Percentiles rank a stretch among this genome's conserved stretches.
phyloP scores from a whole-genome alignment of 2,329 filamentous ascomycete species.

The Fusarium dimerum region DNA sequence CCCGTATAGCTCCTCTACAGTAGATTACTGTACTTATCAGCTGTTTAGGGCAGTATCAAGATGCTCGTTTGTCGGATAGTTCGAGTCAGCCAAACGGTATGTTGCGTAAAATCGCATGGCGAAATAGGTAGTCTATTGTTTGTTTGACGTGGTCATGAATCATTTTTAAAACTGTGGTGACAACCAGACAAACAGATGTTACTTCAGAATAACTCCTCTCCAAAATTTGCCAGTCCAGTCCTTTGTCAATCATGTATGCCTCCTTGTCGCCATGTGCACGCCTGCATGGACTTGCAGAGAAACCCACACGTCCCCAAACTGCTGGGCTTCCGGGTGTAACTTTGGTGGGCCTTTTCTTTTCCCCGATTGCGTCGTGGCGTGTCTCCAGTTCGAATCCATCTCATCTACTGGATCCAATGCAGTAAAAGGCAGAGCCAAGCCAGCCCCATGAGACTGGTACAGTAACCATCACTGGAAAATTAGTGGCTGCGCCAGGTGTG shows the following conservation, averaged over 20 bases:
- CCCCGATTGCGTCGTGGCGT: no score
- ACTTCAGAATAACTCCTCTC: not conserved
- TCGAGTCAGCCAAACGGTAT: not conserved
- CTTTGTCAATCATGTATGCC: conserved; percentile 3
- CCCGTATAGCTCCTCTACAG: not conserved
- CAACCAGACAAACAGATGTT: no score
- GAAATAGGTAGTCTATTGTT: not conserved
- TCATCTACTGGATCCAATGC: no score
- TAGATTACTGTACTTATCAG: not conserved
- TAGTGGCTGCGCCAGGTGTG: no score
- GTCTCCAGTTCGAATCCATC: no score
- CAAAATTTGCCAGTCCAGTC: not conserved
- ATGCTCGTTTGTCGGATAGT: not conserved
- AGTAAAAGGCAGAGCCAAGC: no score
- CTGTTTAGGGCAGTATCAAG: not conserved
- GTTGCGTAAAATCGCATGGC: not conserved
- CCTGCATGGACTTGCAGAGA: conserved; percentile 4
- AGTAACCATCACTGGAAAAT: no score
- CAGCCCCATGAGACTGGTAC: no score
- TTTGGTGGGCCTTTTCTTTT: conserved; percentile 9
- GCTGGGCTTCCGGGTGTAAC: conserved; percentile 12
- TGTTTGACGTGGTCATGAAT: not conserved
- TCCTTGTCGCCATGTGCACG: conserved; percentile 13
- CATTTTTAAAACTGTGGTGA: no score
- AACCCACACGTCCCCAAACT: conserved; percentile 6